Conservation (phyloP, 169 alveolate species). For the Cryptosporidium andersoni region DNA sequence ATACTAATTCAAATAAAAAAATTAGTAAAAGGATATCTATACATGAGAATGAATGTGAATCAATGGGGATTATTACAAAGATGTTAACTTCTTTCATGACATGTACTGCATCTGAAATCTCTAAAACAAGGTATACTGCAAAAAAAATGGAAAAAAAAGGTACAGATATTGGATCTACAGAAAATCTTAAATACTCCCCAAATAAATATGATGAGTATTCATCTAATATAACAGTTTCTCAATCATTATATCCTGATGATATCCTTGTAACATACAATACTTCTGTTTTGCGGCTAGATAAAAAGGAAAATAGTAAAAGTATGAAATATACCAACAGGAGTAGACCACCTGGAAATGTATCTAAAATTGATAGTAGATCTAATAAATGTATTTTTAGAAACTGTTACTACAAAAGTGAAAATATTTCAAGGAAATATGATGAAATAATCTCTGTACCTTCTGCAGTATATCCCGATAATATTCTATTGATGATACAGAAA, state of each 20-base stretch:
- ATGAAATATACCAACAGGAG: background rate
- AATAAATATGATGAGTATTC: background rate
- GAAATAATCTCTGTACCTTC: conserved; percentile 59
- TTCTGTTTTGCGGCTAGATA: background rate
- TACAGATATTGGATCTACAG: background rate
- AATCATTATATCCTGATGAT: conserved; percentile 67
- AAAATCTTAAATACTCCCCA: background rate
- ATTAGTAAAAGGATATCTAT: background rate
- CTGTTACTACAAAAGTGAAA: too few species aligned
- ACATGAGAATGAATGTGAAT: background rate
- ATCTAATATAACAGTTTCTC: conserved; percentile 54
- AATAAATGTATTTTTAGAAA: too few species aligned
- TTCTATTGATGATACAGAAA: conserved; percentile 17
- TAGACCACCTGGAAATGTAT: background rate
- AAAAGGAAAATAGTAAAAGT: background rate
- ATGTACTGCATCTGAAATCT: conserved; percentile 38
- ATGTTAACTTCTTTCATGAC: conserved; percentile 53
- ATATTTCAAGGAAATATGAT: too few species aligned
- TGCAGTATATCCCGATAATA: conserved; percentile 57
- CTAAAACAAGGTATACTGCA: background rate
- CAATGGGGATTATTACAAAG: conserved; percentile 50
- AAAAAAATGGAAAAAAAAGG: background rate
- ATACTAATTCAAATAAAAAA: background rate
- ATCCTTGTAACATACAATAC: conserved; percentile 61
- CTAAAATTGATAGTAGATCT: background rate